Percentiles rank a stretch among this genome's conserved stretches.
Evolutionary conservation across 148 eudicot species (phyloP).

Genomic region (Rhododendron molle): DNA sequence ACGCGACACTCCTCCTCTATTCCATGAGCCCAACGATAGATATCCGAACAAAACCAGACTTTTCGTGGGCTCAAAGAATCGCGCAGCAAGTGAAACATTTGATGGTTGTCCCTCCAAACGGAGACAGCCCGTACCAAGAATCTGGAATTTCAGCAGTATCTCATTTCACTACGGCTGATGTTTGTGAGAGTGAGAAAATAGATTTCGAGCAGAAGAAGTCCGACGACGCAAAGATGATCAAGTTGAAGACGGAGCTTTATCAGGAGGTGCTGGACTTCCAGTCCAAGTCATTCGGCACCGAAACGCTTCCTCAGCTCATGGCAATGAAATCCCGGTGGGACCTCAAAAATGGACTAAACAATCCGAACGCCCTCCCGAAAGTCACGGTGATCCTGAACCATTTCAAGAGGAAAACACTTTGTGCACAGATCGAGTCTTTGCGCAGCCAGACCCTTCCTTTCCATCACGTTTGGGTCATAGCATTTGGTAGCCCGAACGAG

Average conservation of each 20-base stretch:
- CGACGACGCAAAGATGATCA: constrained; percentile 69
- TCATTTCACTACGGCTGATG: constrained; percentile 25
- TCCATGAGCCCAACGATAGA: constrained; percentile 87
- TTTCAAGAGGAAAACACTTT: constrained; percentile 86
- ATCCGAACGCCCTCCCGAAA: constrained; percentile 30
- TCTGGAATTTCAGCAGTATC: constrained; percentile 28
- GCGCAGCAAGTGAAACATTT: constrained; percentile 70
- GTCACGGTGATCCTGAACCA: constrained; percentile 89
- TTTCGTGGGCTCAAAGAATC: constrained; percentile 71
- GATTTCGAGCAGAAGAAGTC: constrained; percentile 91
- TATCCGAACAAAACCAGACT: constrained; percentile 67
- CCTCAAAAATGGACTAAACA: constrained; percentile 27
- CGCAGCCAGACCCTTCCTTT: constrained; percentile 84
- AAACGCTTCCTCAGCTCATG: constrained; percentile 67
- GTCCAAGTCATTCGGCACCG: constrained; percentile 42
- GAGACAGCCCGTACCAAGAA: constrained; percentile 56
- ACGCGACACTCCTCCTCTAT: constrained; percentile 77
- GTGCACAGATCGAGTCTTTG: constrained; percentile 77
- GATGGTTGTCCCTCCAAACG: constrained; percentile 48
- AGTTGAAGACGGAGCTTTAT: constrained; percentile 72
- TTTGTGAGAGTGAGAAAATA: constrained; percentile 80
- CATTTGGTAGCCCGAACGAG: constrained; percentile 92
- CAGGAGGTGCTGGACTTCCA: constrained; percentile 69
- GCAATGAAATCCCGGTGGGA: constrained; percentile 81
- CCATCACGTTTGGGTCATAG: constrained; percentile 92